Evolutionary conservation across 371 early-diverging fungal species (phyloP).

Genomic region (Mortierella sp.): DNA sequence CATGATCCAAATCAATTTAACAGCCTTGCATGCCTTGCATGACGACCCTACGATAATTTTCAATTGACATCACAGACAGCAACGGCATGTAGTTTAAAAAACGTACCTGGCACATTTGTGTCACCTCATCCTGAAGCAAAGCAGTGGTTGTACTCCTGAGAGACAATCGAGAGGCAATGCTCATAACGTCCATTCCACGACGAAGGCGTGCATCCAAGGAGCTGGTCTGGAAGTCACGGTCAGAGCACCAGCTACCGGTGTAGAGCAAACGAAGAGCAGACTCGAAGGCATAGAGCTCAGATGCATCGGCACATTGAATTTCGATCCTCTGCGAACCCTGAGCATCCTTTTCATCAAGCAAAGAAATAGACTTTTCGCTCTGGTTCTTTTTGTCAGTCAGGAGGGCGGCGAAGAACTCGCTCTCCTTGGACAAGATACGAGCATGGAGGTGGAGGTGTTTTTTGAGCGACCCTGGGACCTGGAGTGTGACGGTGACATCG

Average conservation of each 20-base stretch:
- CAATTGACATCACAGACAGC: not conserved
- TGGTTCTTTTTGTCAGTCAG: conserved; percentile 37
- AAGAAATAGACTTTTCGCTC: conserved; percentile 32
- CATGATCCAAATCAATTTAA: not conserved
- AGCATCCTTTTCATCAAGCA: conserved; percentile 42
- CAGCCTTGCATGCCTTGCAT: not conserved
- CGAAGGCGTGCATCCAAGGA: conserved; percentile 51
- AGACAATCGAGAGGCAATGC: conserved; percentile 30
- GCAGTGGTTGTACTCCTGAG: conserved; percentile 47
- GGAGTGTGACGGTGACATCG: conserved; percentile 40
- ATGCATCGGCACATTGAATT: conserved; percentile 50
- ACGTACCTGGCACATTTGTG: conserved; percentile 48
- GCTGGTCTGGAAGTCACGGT: conserved; percentile 51
- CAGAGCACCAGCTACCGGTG: conserved; percentile 56
- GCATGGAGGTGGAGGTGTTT: conserved; percentile 45
- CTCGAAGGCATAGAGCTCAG: conserved; percentile 54
- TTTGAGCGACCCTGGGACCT: conserved; percentile 46
- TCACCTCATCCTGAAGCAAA: conserved; percentile 52
- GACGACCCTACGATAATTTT: not conserved
- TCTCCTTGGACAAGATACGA: conserved; percentile 48
- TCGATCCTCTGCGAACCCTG: conserved; percentile 43
- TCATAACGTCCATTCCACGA: conserved; percentile 57
- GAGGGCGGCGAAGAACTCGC: conserved; percentile 43
- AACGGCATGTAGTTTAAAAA: not conserved
- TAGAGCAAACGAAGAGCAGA: conserved; percentile 53